Evolutionary conservation across 1,284 basidiomycete species (phyloP).

Genomic region (Afroboletus lepidellus): DNA sequence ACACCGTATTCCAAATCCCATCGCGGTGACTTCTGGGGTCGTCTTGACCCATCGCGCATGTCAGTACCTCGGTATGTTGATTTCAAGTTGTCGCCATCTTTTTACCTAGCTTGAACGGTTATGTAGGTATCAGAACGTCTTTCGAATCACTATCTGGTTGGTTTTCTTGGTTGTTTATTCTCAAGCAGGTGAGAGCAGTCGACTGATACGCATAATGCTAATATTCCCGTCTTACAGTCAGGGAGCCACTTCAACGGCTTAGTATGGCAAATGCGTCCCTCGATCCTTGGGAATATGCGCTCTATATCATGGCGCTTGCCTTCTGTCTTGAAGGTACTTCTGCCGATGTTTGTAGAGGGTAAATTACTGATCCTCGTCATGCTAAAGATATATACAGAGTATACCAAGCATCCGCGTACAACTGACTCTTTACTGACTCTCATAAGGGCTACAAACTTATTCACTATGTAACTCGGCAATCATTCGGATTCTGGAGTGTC

Average conservation of each 20-base stretch:
- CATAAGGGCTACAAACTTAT: conserved; percentile 63
- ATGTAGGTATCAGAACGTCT: conserved; percentile 70
- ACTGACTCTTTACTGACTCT: not conserved
- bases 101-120: conserved; percentile 2
- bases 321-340: conserved; percentile 74
- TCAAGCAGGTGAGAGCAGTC: conserved; percentile 58
- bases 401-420: conserved; percentile 8
- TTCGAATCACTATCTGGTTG: conserved; percentile 79
- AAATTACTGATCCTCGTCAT: conserved; percentile 4
- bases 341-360: not conserved
- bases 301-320: conserved; percentile 76
- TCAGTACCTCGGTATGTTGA: conserved; percentile 79
- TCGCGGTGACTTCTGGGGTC: conserved; percentile 61
- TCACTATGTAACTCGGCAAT: conserved; percentile 64
- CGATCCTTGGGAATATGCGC: conserved; percentile 74
- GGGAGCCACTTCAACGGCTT: conserved; percentile 66
- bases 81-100: not conserved
- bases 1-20: conserved; percentile 54
- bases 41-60: conserved; percentile 76
- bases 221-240: conserved; percentile 45
- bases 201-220: not conserved
- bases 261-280: conserved; percentile 49
- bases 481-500: conserved; percentile 81
- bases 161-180: conserved; percentile 85
- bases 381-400: conserved; percentile 67